Evolutionary conservation across 1,284 basidiomycete species (phyloP).

Genomic region (Tremellales sp.): DNA sequence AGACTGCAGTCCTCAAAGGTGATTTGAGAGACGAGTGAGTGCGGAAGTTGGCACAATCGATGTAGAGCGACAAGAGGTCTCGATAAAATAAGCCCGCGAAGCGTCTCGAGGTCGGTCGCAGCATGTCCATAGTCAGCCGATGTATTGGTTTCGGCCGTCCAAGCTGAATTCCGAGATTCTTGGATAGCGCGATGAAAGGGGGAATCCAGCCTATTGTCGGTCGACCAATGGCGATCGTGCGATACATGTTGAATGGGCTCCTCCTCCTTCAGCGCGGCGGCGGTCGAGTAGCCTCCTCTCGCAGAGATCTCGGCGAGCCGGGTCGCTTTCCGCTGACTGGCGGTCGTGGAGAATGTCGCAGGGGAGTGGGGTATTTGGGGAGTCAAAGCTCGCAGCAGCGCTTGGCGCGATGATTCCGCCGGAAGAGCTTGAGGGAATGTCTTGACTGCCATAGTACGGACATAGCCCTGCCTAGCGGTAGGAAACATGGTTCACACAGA

Average conservation of each 20-base stretch:
- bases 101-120: slow-evolving; percentile 22
- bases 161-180: neutral
- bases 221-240: neutral
- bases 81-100: slow-evolving; percentile 15
- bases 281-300: slow-evolving; percentile 7
- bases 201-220: neutral
- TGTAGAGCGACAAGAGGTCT: slow-evolving; percentile 18
- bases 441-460: slow-evolving; percentile 5
- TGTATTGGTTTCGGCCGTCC: too few relatives aligned
- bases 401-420: slow-evolving; percentile 35
- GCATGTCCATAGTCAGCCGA: too few relatives aligned
- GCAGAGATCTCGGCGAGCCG: neutral
- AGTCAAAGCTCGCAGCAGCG: slow-evolving; percentile 10
- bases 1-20: too few relatives aligned
- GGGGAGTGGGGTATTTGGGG: neutral
- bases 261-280: slow-evolving; percentile 5
- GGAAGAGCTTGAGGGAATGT: slow-evolving; percentile 15
- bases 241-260: neutral
- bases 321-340: neutral
- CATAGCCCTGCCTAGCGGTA: slow-evolving; percentile 23
- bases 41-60: too few relatives aligned
- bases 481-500: slow-evolving; percentile 33
- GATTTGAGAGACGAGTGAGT: too few relatives aligned
- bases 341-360: neutral
- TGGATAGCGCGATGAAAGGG: neutral